phyloP scores from a whole-genome alignment of 371 early-diverging fungal genomes.

The Circinella minor region DNA sequence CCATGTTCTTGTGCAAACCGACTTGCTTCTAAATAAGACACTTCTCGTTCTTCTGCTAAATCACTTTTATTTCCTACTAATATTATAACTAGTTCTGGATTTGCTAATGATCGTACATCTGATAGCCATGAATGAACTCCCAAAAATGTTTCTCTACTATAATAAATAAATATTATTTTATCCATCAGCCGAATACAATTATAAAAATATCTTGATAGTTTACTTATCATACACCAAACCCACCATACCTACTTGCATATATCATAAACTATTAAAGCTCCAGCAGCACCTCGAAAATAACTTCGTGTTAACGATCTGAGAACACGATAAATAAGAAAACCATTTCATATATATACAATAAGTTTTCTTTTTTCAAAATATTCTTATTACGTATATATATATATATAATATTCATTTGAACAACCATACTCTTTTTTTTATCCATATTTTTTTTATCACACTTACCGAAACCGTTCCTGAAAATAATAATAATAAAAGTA shows the following conservation, averaged over 20 bases:
- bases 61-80: constrained; percentile 80
- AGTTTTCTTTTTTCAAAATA: too few species aligned
- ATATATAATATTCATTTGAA: too few species aligned
- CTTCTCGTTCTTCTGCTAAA: constrained; percentile 61
- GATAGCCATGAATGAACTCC: constrained; percentile 66
- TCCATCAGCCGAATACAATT: not conserved
- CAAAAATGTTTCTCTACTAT: constrained; percentile 61
- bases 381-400: too few species aligned
- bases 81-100: constrained; percentile 67
- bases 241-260: constrained; percentile 62
- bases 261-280: constrained; percentile 72
- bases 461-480: constrained; percentile 76
- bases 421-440: too few species aligned
- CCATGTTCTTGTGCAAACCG: constrained; percentile 73
- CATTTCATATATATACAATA: too few species aligned
- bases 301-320: constrained; percentile 75
- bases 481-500: not conserved
- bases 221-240: not conserved
- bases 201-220: too few species aligned
- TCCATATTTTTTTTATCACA: too few species aligned
- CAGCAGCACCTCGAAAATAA: constrained; percentile 73
- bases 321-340: too few species aligned
- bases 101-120: constrained; percentile 69
- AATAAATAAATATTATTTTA: not conserved
- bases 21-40: constrained; percentile 69